phyloP scores from a whole-genome alignment of 2,329 filamentous ascomycete species.

The Plenodomus tracheiphilus region DNA sequence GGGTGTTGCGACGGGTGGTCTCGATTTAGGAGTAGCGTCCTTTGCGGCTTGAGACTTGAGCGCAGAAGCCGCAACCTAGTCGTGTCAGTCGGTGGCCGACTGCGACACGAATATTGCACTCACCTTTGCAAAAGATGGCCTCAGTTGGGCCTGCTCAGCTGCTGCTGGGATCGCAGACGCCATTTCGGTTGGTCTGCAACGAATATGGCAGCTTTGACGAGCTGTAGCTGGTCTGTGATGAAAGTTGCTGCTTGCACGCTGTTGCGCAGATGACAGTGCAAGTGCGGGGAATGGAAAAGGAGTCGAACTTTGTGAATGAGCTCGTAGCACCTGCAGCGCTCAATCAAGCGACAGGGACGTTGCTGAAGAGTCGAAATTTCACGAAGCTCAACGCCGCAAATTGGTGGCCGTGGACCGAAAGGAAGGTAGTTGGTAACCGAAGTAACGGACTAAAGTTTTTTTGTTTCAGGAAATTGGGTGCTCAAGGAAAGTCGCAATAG shows the following conservation, averaged over 20 bases:
- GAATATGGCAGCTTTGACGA: constrained; percentile 11
- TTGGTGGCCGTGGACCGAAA: constrained; percentile 28
- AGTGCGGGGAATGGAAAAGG: constrained; percentile 2
- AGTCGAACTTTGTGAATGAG: background rate
- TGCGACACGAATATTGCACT: constrained; percentile 15
- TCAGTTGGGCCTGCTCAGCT: constrained; percentile 43
- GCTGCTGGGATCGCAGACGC: constrained; percentile 36
- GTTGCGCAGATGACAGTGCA: constrained; percentile 3
- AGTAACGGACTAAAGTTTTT: constrained; percentile 24
- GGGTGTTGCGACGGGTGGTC: constrained; percentile 32
- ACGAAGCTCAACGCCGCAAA: constrained; percentile 30
- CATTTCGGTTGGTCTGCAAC: constrained; percentile 24
- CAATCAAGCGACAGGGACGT: constrained; percentile 2
- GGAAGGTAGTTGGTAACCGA: constrained; percentile 31
- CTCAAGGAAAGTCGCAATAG: constrained; percentile 57
- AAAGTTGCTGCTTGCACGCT: constrained; percentile 1
- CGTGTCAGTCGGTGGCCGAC: constrained; percentile 14
- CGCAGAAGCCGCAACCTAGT: constrained; percentile 48
- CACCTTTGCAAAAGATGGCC: constrained; percentile 79
- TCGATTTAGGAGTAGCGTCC: constrained; percentile 27
- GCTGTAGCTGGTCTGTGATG: constrained; percentile 7
- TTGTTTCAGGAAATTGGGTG: constrained; percentile 50
- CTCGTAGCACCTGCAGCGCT: constrained; percentile 1
- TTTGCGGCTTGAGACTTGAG: constrained; percentile 35
- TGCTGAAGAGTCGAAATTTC: constrained; percentile 13